A percentile compares a stretch with the other conserved stretches of the same genome.
Conservation (phyloP, 768 basidiomycete species). For the Myochromella boudieri region DNA sequence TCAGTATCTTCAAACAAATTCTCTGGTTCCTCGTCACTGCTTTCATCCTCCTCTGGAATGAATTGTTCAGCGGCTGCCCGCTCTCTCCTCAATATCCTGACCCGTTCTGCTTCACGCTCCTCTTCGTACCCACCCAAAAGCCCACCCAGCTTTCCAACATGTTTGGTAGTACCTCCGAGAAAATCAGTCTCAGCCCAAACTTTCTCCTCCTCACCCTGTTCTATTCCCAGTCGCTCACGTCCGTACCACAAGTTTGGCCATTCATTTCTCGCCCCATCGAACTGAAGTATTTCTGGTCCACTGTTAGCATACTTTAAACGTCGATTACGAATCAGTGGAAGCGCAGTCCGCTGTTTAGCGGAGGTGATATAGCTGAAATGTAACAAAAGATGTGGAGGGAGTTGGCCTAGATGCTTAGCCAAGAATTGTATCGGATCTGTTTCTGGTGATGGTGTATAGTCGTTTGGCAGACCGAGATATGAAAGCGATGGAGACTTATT, state of each 20-base stretch:
- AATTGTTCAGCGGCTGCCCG: slow-evolving; percentile 42
- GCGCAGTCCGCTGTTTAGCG: slow-evolving; percentile 64
- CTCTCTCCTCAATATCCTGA: slow-evolving; percentile 45
- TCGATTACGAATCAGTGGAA: slow-evolving; percentile 71
- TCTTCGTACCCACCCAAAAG: slow-evolving; percentile 76
- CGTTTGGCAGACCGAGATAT: slow-evolving; percentile 57
- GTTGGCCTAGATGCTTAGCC: slow-evolving; percentile 49
- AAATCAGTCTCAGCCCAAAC: slow-evolving; percentile 68
- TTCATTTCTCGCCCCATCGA: slow-evolving; percentile 47
- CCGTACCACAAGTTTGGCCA: slow-evolving; percentile 77
- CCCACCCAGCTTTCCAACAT: slow-evolving; percentile 68
- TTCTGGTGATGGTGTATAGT: slow-evolving; percentile 62
- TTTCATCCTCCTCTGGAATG: slow-evolving; percentile 71
- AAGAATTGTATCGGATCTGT: slow-evolving; percentile 65
- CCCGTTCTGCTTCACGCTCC: slow-evolving; percentile 68
- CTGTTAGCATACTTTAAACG: slow-evolving; percentile 61
- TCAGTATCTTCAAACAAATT: slow-evolving; percentile 34
- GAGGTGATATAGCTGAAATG: slow-evolving; percentile 46
- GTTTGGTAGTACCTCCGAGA: slow-evolving; percentile 51
- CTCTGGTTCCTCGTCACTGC: slow-evolving; percentile 47
- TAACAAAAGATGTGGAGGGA: slow-evolving; percentile 65
- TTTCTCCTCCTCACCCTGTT: slow-evolving; percentile 64
- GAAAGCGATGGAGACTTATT: slow-evolving; percentile 33
- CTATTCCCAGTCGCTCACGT: slow-evolving; percentile 42
- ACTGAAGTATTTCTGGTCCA: slow-evolving; percentile 54